These are phyloP conservation scores for Circinella minor DNA, from an alignment of 371 early-diverging fungal genomes.

Conservation along the genomic window DNA sequence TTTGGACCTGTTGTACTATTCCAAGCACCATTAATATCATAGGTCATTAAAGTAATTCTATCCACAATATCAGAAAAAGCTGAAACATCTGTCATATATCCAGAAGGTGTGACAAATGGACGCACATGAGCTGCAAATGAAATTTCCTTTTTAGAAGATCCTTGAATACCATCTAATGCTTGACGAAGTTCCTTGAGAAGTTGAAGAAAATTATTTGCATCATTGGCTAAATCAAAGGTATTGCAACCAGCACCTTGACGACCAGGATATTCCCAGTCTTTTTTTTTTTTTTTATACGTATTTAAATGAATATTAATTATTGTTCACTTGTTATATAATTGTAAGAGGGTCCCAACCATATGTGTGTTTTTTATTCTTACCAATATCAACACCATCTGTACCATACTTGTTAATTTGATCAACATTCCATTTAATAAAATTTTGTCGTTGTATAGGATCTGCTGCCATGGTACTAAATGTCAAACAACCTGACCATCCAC, in stretches of 20 bases:
- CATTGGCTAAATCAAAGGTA: constrained; percentile 33
- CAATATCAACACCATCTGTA: constrained; percentile 47
- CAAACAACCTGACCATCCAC: constrained; percentile 79
- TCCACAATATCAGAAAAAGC: constrained; percentile 61
- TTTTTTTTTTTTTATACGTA: too few species aligned
- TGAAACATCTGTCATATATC: constrained; percentile 53
- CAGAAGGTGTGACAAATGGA: constrained; percentile 52
- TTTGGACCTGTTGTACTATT: constrained; percentile 55
- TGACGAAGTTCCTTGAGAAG: constrained; percentile 64
- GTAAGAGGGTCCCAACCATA: too few species aligned
- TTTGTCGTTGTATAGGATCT: constrained; percentile 36
- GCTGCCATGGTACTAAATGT: constrained; percentile 56
- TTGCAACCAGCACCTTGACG: constrained; percentile 62
- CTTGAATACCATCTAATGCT: constrained; percentile 49
- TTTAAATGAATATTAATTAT: neutral
- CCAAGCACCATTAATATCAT: constrained; percentile 65
- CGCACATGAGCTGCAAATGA: constrained; percentile 58
- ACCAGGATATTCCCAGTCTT: constrained; percentile 68
- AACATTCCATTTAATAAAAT: constrained; percentile 47
- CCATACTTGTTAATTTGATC: constrained; percentile 32
- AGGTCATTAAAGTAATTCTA: constrained; percentile 63
- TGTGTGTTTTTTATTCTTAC: constrained; percentile 11
- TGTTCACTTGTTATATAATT: too few species aligned
- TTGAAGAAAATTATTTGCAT: constrained; percentile 46
- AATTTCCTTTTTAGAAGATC: constrained; percentile 44